Conservation (phyloP, 1,284 basidiomycete species). For the Tetrapyrgos nigripes region DNA sequence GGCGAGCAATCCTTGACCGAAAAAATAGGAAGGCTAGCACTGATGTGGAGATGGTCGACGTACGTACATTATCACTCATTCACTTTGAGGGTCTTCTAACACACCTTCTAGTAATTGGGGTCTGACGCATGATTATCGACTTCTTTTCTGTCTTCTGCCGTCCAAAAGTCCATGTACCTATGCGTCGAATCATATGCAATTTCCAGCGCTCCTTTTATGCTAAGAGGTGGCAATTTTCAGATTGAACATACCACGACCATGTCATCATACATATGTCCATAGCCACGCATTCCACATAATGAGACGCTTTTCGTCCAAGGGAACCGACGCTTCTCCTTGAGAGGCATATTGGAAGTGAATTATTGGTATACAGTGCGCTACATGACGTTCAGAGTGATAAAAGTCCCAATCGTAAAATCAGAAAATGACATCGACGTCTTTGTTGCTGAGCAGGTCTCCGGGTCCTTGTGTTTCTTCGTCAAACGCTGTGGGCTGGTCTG, state of each 20-base stretch:
- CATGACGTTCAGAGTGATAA: background rate
- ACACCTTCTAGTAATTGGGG: background rate
- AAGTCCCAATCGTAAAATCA: conserved; percentile 39
- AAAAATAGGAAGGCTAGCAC: conserved; percentile 72
- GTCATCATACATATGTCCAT: background rate
- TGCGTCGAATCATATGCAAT: conserved; percentile 11
- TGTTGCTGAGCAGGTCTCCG: conserved; percentile 78
- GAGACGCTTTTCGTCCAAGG: background rate
- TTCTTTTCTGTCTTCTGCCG: background rate
- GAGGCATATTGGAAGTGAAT: background rate
- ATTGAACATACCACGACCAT: too few relatives aligned
- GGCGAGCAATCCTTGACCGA: conserved; percentile 82
- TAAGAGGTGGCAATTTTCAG: too few relatives aligned
- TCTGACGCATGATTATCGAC: background rate
- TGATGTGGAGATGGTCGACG: conserved; percentile 82
- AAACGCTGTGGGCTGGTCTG: conserved; percentile 19
- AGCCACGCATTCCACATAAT: background rate
- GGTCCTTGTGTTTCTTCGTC: conserved; percentile 41
- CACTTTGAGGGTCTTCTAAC: too few relatives aligned
- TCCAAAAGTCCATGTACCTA: conserved; percentile 7
- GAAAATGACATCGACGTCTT: conserved; percentile 94
- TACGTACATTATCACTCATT: conserved; percentile 45
- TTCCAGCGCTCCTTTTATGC: conserved; percentile 4
- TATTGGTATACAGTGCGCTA: background rate
- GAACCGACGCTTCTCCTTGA: too few relatives aligned